phyloP scores from a whole-genome alignment of 768 basidiomycete species.

The Rhodotorula kratochvilovae region DNA sequence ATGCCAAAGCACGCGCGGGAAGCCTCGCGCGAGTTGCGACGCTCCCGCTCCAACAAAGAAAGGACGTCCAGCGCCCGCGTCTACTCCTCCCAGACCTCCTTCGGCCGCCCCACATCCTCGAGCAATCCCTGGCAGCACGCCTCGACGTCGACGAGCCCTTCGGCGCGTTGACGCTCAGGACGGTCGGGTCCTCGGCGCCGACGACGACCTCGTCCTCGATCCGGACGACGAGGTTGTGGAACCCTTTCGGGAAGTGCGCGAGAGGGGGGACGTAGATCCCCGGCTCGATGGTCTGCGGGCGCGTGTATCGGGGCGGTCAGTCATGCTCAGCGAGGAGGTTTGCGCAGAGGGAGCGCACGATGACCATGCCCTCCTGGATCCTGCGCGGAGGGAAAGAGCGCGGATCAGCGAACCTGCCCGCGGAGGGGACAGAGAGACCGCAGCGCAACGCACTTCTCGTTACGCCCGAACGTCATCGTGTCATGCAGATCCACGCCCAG shows the following conservation, averaged over 20 bases:
- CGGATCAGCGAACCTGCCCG: background rate
- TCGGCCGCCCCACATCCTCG: conserved; percentile 41
- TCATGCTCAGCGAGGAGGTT: background rate
- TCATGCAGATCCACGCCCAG: conserved; percentile 95
- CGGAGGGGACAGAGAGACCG: background rate
- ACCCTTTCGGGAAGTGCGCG: conserved; percentile 72
- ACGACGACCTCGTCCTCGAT: conserved; percentile 77
- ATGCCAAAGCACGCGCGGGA: too few relatives aligned
- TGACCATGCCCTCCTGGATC: conserved; percentile 76
- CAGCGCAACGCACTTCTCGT: conserved; percentile 44
- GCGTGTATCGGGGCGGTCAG: conserved; percentile 42
- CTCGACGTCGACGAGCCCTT: conserved; percentile 78
- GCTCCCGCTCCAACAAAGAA: too few relatives aligned
- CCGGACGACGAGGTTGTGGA: conserved; percentile 85
- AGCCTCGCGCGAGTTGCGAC: too few relatives aligned
- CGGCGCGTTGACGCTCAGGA: conserved; percentile 69
- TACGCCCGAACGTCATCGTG: conserved; percentile 52
- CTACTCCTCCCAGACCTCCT: background rate
- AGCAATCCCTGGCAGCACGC: conserved; percentile 70
- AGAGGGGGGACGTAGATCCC: conserved; percentile 84
- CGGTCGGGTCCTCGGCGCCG: conserved; percentile 53
- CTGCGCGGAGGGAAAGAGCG: conserved; percentile 44
- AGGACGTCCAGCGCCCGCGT: background rate
- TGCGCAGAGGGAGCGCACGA: conserved; percentile 18
- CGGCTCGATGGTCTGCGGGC: conserved; percentile 42